Evolutionary conservation across 2,329 filamentous ascomycete species (phyloP).

Genomic region (Aureobasidium melanogenum): DNA sequence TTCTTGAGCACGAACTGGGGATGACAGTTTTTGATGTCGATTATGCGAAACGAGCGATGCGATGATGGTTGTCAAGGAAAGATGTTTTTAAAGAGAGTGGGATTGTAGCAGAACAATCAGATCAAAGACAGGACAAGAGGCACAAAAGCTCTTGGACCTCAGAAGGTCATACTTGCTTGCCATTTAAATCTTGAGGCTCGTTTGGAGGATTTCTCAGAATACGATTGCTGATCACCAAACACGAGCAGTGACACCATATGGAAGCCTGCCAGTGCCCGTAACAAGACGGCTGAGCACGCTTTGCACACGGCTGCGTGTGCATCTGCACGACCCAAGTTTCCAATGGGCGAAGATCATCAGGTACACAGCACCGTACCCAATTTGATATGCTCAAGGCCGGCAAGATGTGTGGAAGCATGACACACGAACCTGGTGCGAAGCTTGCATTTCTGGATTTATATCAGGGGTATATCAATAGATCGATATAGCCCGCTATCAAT

Average conservation of each 20-base stretch:
- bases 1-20: neutral
- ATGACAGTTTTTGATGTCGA: neutral
- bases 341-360: conserved; percentile 7
- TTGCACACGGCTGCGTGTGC: neutral
- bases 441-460: neutral
- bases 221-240: neutral
- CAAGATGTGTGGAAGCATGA: neutral
- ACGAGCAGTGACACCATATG: neutral
- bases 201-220: neutral
- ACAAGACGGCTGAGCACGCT: neutral
- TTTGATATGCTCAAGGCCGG: neutral
- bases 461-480: neutral
- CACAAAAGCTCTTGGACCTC: neutral
- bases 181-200: neutral
- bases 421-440: neutral
- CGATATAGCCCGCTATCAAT: neutral
- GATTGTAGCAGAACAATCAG: neutral
- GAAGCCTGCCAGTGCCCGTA: neutral
- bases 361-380: conserved; percentile 1
- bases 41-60: neutral
- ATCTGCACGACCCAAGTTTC: neutral
- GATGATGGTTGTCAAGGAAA: neutral
- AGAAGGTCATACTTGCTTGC: neutral
- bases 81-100: neutral
- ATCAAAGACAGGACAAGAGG: neutral